These are phyloP conservation scores for Russula emetica DNA, from an alignment of 768 basidiomycete genomes.

Conservation along the genomic window DNA sequence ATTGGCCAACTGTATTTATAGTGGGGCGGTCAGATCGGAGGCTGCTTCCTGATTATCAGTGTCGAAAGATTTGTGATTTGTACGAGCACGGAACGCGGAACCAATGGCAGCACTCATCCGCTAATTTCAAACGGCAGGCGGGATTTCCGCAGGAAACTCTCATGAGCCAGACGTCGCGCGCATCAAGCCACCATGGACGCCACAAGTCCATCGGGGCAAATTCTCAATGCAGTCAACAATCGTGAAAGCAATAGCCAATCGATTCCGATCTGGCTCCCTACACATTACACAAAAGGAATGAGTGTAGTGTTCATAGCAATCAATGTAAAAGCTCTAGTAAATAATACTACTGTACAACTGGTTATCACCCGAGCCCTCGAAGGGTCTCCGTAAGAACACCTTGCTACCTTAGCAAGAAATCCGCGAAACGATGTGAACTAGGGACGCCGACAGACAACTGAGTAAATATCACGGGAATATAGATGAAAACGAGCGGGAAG, in stretches of 20 bases:
- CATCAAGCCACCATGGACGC: too few species aligned
- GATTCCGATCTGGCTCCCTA: not conserved
- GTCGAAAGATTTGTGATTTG: not conserved
- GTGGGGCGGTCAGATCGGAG: not conserved
- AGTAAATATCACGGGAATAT: constrained; percentile 26
- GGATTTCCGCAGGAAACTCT: too few species aligned
- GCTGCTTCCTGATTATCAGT: not conserved
- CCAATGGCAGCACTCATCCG: too few species aligned
- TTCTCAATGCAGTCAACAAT: not conserved
- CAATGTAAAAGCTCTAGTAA: constrained; percentile 27
- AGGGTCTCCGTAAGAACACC: constrained; percentile 26
- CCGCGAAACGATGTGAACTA: constrained; percentile 27
- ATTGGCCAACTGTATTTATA: not conserved
- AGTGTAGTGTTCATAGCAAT: constrained; percentile 24
- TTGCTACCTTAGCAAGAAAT: constrained; percentile 29
- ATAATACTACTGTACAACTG: constrained; percentile 27
- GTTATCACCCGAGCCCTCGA: constrained; percentile 20
- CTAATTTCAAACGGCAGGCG: too few species aligned
- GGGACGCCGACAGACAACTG: constrained; percentile 18
- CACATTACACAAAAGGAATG: not conserved
- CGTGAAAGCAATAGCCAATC: not conserved
- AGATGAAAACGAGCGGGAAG: constrained; percentile 26
- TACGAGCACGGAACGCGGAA: not conserved
- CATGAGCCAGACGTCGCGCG: too few species aligned
- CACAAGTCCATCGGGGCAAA: too few species aligned